Conservation (phyloP, 176 grass and related monocot species). For the Aegilops speltoides region DNA sequence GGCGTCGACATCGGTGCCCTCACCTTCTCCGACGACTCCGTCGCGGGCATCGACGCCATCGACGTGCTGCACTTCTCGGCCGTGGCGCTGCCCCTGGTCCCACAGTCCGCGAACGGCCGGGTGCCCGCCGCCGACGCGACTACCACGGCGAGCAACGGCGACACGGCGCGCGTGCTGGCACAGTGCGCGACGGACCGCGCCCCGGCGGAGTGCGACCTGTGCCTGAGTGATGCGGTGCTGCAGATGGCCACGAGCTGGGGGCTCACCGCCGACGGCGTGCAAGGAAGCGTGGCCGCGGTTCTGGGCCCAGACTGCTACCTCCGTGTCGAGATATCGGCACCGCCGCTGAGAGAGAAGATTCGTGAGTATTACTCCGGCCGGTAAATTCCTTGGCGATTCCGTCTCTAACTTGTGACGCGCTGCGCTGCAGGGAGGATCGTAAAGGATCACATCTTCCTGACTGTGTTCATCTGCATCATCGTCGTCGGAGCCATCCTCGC, state of each 20-base stretch:
- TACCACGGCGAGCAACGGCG: not conserved
- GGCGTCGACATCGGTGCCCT: too few relatives aligned
- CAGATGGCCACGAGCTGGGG: not conserved
- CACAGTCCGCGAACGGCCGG: not conserved
- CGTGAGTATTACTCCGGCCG: constrained; percentile 29
- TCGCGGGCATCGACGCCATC: not conserved
- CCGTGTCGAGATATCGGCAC: not conserved
- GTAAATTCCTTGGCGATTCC: too few relatives aligned
- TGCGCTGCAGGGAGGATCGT: too few relatives aligned
- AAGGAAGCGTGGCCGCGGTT: not conserved
- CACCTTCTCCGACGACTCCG: not conserved
- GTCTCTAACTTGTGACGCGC: too few relatives aligned
- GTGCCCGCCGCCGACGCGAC: not conserved
- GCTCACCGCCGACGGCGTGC: not conserved
- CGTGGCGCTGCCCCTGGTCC: not conserved
- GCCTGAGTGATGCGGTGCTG: not conserved
- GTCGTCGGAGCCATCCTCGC: too few relatives aligned
- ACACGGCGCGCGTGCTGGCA: not conserved
- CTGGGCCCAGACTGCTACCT: not conserved
- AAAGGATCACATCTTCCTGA: too few relatives aligned
- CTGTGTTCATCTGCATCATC: too few relatives aligned
- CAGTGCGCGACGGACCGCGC: not conserved
- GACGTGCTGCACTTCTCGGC: not conserved
- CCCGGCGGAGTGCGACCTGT: not conserved
- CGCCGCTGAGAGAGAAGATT: constrained; percentile 22